Conservation (phyloP, 139 green algal species). For the Chlorella vulgaris region DNA sequence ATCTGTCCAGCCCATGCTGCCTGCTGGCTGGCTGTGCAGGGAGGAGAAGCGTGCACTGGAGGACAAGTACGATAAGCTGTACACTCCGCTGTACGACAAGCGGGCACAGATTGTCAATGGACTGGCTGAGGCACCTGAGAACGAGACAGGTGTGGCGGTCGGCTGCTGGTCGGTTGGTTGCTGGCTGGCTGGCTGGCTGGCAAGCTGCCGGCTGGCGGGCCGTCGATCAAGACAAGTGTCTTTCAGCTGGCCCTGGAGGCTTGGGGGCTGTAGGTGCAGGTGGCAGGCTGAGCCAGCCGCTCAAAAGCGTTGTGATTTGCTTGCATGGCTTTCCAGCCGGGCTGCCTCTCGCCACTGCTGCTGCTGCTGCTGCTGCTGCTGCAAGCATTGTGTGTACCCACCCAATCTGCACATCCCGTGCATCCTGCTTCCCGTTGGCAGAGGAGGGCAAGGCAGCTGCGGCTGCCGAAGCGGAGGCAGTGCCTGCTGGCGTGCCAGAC, state of each 20-base stretch:
- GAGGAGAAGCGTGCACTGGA: constrained; percentile 66
- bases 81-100: constrained; percentile 79
- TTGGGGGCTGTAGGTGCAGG: too few species aligned
- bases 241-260: too few species aligned
- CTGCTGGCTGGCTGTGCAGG: neutral
- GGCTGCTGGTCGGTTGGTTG: neutral
- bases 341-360: too few species aligned
- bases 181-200: neutral
- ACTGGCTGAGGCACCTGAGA: constrained; percentile 58
- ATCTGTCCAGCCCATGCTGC: neutral
- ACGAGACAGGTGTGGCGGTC: constrained; percentile 32
- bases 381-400: too few species aligned
- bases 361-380: too few species aligned
- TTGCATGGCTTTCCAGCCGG: too few species aligned
- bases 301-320: too few species aligned
- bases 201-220: neutral
- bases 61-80: constrained; percentile 73
- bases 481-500: constrained; percentile 75
- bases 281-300: too few species aligned
- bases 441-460: constrained; percentile 32
- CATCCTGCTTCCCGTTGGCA: too few species aligned
- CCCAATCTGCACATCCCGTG: too few species aligned
- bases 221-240: too few species aligned
- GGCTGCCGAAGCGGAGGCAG: constrained; percentile 23
- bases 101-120: constrained; percentile 72